Base-by-base conservation (phyloP, 1,284 basidiomycete species). In the Malassezia pachydermatis region DNA sequence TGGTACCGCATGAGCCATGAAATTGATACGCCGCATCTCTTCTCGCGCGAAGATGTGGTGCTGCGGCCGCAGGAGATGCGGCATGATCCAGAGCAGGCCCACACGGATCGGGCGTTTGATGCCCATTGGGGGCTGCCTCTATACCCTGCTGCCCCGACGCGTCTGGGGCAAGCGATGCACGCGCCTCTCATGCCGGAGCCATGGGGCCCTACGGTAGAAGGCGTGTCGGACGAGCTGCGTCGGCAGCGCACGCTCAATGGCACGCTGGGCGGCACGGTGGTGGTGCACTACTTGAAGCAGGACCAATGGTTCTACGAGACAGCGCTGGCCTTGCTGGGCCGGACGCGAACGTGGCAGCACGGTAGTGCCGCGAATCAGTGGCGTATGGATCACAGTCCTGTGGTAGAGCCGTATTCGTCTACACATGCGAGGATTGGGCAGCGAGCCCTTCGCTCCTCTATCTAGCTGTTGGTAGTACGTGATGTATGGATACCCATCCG, bases 271-370 rank as follows among this genome's bases (percentile, higher is more conserved):
- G 92, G 92, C 4, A 98, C 92, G 0, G 80, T 92, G 35, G 84
- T 89, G 20, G 88, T 98, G 36, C 92, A 98, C 74, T 96, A 86
- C 70, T 84, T 96, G 76, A 98, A 96, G 79, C 84, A 88, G 72
- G 82, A 87, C 62, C 84, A 86, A 75, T 98, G 90, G 92, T 96
- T 88, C 74, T 73, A 88, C 58, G 92, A 98, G 75, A 87, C 92
- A 1, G 85, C 87, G 13, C 74, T 89, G 14, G 88, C 88, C 17
- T 75, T 96, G 17, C 76, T 95, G 24, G 86, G 87, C 32, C 79
- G 81, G 6, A 79, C 82, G 11, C 83, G 85, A 49, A 67, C 70
- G 52, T 74, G 74, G 74, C 28, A 52, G 48, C 37, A 59, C 55
- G 59, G 68, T 25, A 57, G 59, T 13, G 48, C 58, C 1, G 65